phyloP scores from a whole-genome alignment of 2,329 filamentous ascomycete species.

The Aspergillus sojae region DNA sequence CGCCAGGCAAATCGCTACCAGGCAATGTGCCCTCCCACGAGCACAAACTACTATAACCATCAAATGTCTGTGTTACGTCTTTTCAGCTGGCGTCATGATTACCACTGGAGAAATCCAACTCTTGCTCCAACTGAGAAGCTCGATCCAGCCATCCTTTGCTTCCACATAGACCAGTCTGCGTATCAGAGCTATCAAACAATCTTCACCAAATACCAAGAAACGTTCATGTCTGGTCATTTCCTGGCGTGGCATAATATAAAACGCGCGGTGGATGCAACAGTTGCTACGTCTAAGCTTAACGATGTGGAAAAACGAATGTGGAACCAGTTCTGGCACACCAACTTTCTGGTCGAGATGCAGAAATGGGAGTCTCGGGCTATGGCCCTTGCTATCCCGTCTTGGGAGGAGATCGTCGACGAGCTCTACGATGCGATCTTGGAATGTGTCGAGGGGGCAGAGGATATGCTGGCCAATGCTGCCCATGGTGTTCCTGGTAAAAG shows the following conservation, averaged over 20 bases:
- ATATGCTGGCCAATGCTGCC: not conserved
- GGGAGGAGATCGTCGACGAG: conserved; percentile 29
- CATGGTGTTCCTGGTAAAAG: no score
- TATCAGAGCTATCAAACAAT: conserved; percentile 21
- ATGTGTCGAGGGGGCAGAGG: conserved; percentile 28
- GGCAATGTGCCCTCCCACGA: conserved; percentile 26
- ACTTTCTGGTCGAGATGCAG: conserved; percentile 28
- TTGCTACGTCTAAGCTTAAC: conserved; percentile 14
- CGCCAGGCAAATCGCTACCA: conserved; percentile 24
- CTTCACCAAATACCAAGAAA: conserved; percentile 10
- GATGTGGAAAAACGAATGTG: conserved; percentile 22
- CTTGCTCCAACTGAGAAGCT: conserved; percentile 30
- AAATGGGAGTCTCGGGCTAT: conserved; percentile 30
- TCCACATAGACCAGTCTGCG: conserved; percentile 25
- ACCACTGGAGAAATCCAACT: conserved; percentile 16
- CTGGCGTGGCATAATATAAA: conserved; percentile 20
- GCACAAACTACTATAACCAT: conserved; percentile 17
- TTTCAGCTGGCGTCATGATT: conserved; percentile 24
- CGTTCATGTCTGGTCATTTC: conserved; percentile 18
- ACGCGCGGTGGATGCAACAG: conserved; percentile 12
- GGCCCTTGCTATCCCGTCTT: conserved; percentile 28
- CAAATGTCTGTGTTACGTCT: conserved; percentile 29
- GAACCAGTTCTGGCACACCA: conserved; percentile 27
- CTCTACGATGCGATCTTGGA: conserved; percentile 28
- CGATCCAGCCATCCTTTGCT: conserved; percentile 23